A percentile compares a stretch with the other conserved stretches of the same genome.
Conservation (phyloP, 169 alveolate genomes). For the Eimeria falciformis region DNA sequence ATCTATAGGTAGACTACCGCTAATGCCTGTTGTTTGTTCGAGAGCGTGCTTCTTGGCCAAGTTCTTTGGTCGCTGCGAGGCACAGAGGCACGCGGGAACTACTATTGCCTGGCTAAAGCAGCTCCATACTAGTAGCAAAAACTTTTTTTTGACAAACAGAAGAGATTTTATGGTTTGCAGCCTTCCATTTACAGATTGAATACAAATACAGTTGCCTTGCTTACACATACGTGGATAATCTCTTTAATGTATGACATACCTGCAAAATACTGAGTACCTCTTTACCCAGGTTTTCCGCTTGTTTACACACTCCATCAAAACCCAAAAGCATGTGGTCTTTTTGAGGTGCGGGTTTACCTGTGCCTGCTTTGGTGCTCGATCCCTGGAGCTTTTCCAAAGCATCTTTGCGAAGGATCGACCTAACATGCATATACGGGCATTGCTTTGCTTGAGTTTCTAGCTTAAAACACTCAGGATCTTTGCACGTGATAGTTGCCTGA, state of each 20-base stretch:
- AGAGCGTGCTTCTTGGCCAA: conserved; percentile 68
- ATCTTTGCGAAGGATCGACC: conserved; percentile 62
- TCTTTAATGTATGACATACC: background rate
- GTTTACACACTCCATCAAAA: conserved; percentile 52
- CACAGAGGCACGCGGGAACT: background rate
- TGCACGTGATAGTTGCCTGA: conserved; percentile 53
- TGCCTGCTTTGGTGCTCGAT: background rate
- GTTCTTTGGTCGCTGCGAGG: conserved; percentile 57
- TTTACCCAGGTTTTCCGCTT: conserved; percentile 43
- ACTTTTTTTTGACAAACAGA: too few relatives aligned
- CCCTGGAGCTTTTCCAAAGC: background rate
- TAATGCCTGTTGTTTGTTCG: conserved; percentile 68
- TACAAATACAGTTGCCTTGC: too few relatives aligned
- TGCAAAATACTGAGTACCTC: conserved; percentile 56
- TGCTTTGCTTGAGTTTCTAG: conserved; percentile 61
- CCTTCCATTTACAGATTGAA: too few relatives aligned
- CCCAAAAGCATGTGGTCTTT: conserved; percentile 57
- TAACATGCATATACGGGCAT: conserved; percentile 54
- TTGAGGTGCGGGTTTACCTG: background rate
- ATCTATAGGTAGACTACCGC: conserved; percentile 41
- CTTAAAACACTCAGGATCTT: conserved; percentile 65
- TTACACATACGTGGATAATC: background rate
- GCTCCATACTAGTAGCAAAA: too few relatives aligned
- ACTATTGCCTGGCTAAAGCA: too few relatives aligned
- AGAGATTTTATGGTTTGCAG: too few relatives aligned